phyloP scores from a whole-genome alignment of 352 stramenopile species.

The Pythium myriotylum region DNA sequence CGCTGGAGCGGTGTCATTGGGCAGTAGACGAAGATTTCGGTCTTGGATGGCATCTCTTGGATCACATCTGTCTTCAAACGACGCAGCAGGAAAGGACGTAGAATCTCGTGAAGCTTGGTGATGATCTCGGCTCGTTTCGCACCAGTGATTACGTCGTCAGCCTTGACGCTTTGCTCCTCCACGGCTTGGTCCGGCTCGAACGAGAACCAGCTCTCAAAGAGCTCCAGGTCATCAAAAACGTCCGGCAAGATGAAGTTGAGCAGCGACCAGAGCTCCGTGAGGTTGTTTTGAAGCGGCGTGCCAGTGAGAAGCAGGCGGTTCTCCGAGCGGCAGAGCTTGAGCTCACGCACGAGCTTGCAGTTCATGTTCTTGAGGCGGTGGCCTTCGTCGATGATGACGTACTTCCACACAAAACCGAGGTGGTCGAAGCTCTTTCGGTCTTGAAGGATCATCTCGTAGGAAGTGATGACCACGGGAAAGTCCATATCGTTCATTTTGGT shows the following conservation, averaged over 20 bases:
- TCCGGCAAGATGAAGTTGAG: constrained; percentile 98
- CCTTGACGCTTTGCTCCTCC: constrained; percentile 63
- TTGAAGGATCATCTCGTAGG: constrained; percentile 87
- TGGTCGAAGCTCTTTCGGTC: constrained; percentile 63
- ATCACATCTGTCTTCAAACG: constrained; percentile 96
- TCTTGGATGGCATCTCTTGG: constrained; percentile 95
- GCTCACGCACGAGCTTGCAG: constrained; percentile 93
- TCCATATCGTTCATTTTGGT: constrained; percentile 57
- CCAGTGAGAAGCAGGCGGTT: constrained; percentile 95
- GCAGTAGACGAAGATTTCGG: constrained; percentile 97
- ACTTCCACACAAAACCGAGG: constrained; percentile 88
- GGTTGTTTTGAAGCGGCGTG: constrained; percentile 98
- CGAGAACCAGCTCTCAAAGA: constrained; percentile 98
- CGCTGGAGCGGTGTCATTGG: constrained; percentile 93
- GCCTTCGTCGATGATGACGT: constrained; percentile 98
- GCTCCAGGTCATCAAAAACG: constrained; percentile 97
- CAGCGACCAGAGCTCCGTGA: constrained; percentile 98
- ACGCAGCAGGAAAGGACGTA: constrained; percentile 96
- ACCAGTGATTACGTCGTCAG: constrained; percentile 89
- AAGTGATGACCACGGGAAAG: constrained; percentile 89
- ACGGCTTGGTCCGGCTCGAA: constrained; percentile 91
- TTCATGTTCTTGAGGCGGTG: constrained; percentile 98
- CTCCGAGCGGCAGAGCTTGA: constrained; percentile 92
- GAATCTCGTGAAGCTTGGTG: constrained; percentile 96
- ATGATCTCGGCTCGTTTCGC: constrained; percentile 94